Evolutionary conservation across 805 yeast genomes (phyloP), one percentile per base, ranked within the genome.

Genomic region (Wickerhamomyces ciferrii): DNA sequence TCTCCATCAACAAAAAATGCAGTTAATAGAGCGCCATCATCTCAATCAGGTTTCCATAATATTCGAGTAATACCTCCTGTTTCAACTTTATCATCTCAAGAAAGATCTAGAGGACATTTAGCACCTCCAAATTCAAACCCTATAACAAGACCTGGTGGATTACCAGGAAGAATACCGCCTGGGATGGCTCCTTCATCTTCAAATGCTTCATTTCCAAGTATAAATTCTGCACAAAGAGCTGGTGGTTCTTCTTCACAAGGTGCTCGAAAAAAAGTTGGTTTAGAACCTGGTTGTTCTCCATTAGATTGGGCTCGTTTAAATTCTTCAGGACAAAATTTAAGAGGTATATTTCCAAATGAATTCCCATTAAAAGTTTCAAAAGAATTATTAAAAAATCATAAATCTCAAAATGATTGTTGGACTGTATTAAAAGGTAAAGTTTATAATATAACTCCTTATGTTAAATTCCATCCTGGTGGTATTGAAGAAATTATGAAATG

Each of bases 391-490:
- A 66, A 67, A 39, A 69, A 64, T 42, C 97, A 92, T 62, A 72
- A 69, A 18, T 62, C 72, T 0, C 51, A 49, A n/a, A 76, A 75
- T 0, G 96, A 94, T 59, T 87, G 87, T 48, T 92, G 98, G 98
- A 84, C 94, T 3, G 79, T 79, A 31, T 73, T 92, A 8, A 79
- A 79, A 39, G 87, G 90, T 4, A 84, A 79, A 56, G 96, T 92
- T 2, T 92, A 87, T 68, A 88, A 91, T 58, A 71, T 92, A n/a
- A 82, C 97, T 0, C 81, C 85, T 13, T 92, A 94, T 63, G 60
- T 94, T 32, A 70, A 78, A 45, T 94, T 82, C 63, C 99, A 92
- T 55, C 99, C 99, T 0, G 99, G 99, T 32, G 99, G 99, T 2
- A 81, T 72, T 4, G 80, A 78, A 7, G 87, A 89, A 58, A 67